Evolutionary conservation across 768 basidiomycete genomes (phyloP).

Genomic region (Mycena galericulata): DNA sequence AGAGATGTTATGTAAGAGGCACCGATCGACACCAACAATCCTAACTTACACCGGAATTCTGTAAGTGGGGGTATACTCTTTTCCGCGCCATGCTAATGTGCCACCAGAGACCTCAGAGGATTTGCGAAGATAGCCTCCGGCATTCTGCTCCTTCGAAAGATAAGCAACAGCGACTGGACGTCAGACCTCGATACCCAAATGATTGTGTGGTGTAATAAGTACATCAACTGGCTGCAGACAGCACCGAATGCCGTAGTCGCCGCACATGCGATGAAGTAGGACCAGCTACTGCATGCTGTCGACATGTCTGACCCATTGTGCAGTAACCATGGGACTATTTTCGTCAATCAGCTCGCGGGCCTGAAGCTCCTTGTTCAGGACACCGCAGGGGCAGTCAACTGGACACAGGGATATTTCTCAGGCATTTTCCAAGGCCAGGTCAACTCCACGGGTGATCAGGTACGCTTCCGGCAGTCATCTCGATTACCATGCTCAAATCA

Average conservation of each 20-base stretch:
- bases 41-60: slow-evolving; percentile 68
- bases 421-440: slow-evolving; percentile 66
- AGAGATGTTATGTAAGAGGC: too few species aligned
- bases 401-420: slow-evolving; percentile 63
- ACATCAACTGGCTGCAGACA: slow-evolving; percentile 69
- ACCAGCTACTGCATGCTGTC: too few species aligned
- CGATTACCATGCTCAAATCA: not conserved
- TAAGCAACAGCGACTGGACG: slow-evolving; percentile 65
- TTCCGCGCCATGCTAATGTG: not conserved
- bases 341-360: slow-evolving; percentile 69
- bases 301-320: not conserved
- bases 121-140: slow-evolving; percentile 68
- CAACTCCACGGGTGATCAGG: slow-evolving; percentile 67
- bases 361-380: slow-evolving; percentile 68
- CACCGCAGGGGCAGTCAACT: slow-evolving; percentile 57
- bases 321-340: slow-evolving; percentile 79
- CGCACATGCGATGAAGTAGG: slow-evolving; percentile 64
- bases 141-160: slow-evolving; percentile 64
- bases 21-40: too few species aligned
- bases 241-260: slow-evolving; percentile 56
- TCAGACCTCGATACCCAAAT: slow-evolving; percentile 62
- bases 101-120: slow-evolving; percentile 67
- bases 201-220: slow-evolving; percentile 63
- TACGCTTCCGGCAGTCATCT: too few species aligned
- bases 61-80: slow-evolving; percentile 52